These are phyloP conservation scores for Orbilia ellipsospora DNA, from an alignment of 2,329 filamentous ascomycete genomes.

Conservation along the genomic window DNA sequence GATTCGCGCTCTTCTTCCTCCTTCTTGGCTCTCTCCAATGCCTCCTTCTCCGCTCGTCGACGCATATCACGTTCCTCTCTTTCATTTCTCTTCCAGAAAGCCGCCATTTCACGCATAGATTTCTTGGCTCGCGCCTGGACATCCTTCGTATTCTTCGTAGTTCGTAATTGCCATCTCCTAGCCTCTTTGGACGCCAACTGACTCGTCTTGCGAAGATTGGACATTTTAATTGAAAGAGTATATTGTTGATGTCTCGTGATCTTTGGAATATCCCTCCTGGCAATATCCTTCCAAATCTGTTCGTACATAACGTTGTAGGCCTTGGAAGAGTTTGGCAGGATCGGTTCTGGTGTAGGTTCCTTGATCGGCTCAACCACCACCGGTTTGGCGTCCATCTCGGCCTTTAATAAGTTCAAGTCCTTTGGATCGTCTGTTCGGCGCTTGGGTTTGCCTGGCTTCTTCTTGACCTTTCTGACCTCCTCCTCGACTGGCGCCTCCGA, in stretches of 20 bases:
- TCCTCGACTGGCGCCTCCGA: conserved; percentile 62
- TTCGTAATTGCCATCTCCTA: conserved; percentile 94
- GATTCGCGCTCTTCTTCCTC: conserved; percentile 97
- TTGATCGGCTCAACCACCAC: conserved; percentile 40
- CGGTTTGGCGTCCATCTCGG: conserved; percentile 69
- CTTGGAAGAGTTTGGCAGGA: conserved; percentile 70
- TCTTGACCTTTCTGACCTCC: conserved; percentile 64
- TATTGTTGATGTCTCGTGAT: conserved; percentile 87
- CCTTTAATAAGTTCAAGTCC: conserved; percentile 65
- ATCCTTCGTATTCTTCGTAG: conserved; percentile 98
- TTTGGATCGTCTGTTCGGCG: conserved; percentile 59
- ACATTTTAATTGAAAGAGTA: conserved; percentile 85
- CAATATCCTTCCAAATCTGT: conserved; percentile 95
- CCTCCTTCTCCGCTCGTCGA: conserved; percentile 92
- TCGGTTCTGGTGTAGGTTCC: conserved; percentile 54
- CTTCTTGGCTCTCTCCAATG: conserved; percentile 95
- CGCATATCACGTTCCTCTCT: conserved; percentile 94
- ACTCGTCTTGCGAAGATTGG: conserved; percentile 97
- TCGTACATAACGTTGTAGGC: conserved; percentile 97
- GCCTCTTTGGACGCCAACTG: conserved; percentile 97
- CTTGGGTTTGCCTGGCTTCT: conserved; percentile 66
- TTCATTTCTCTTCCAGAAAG: conserved; percentile 99
- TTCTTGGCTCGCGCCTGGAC: conserved; percentile 96
- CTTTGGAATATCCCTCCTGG: conserved; percentile 92
- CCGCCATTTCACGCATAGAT: conserved; percentile 99